Base-by-base conservation (phyloP, 345 rosid species). In the Erucastrum elatum region DNA sequence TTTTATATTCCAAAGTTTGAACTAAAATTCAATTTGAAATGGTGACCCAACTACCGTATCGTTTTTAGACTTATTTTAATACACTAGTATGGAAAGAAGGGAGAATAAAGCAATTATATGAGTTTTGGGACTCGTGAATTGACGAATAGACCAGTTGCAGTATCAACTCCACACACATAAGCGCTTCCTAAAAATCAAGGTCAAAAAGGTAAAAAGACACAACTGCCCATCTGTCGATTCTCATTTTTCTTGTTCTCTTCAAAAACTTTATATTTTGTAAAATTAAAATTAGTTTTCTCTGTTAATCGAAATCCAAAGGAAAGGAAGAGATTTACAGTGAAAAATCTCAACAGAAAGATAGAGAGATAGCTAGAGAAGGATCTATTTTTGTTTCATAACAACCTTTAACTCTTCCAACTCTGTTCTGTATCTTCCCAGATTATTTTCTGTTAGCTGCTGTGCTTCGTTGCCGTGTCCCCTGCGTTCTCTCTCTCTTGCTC, bases 311-410 rank as follows among this genome's bases (percentile, higher is more conserved):
- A 74, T 46, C 70, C 59, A 13, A 44, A 66, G 39, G 33, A 31
- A 60, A 72, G 29, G 74, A 62, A 58, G 68, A 30, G 49, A n/a
- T 44, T 66, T 33, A 72, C 78, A 71, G 81, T 78, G 21, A 21
- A 21, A 21, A 21, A 21, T 21, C 21, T 21, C 63, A 71, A 58
- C 44, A 66, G 66, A 51, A 56, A 21, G 21, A 21, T 21, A 2
- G 72, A 64, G 73, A 44, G 68, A n/a, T 4, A 70, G 66, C 13
- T 44, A 64, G 64, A 65, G 67, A 29, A 17, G 15, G 29, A 78
- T 44, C 66, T 78, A 79, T 60, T 46, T 69, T 69, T 29, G 75
- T 80, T 70, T 75, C 75, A 70, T 69, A 64, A 80, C 80, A 80
- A 64, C 75, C 74, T 51, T 33, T 63, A 69, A 61, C 53, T 49